Evolutionary conservation across 2,329 filamentous ascomycete species (phyloP), one percentile per base, ranked within the genome.

Genomic region (Aspergillus versicolor): DNA sequence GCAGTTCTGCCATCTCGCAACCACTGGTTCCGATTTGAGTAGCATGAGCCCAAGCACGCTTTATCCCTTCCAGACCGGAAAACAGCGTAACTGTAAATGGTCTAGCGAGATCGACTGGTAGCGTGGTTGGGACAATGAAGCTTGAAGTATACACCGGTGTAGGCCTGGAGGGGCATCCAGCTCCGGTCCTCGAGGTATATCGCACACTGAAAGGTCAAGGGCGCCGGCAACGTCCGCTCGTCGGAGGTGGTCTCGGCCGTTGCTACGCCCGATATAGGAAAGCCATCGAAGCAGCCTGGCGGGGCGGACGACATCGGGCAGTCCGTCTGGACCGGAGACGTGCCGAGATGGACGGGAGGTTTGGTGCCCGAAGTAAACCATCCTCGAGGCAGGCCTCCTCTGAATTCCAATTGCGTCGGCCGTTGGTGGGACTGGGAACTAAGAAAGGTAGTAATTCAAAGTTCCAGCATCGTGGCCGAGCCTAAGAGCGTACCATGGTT

Each of bases 241-340:
- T 37, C 52, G 52, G 52, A 55, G 37, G 32, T 45, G 5, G 27
- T 0, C 34, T 37, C 12, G 34, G 13, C 34, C 12, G 34, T n/a
- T 37, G 12, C 34, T 32, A 21, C 38, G 27, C 55, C 55, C 49
- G 55, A 49, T 53, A 52, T 53, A 57, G 55, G 55, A 57, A 34
- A 13, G 15, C 15, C 22, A 15, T 30, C 9, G 49, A 22, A 34
- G 24, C 12, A 27, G 15, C 24, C 47, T 46, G 49, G 60, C 60
- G 62, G 62, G 60, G 62, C 62, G 62, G 62, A 62, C 54, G 54
- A 52, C 52, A 60, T 63, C 59, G 54, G 59, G 52, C 56, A 56
- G 54, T 56, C 60, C 54, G 60, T 59, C 56, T 63, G 60, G 62
- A 50, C 60, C 60, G 62, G 62, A 62, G 58, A 53, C 40, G 37